A percentile compares a stretch with the other conserved stretches of the same genome.
phyloP scores from a whole-genome alignment of 2,329 filamentous ascomycete species.

The Coleophoma crateriformis region DNA sequence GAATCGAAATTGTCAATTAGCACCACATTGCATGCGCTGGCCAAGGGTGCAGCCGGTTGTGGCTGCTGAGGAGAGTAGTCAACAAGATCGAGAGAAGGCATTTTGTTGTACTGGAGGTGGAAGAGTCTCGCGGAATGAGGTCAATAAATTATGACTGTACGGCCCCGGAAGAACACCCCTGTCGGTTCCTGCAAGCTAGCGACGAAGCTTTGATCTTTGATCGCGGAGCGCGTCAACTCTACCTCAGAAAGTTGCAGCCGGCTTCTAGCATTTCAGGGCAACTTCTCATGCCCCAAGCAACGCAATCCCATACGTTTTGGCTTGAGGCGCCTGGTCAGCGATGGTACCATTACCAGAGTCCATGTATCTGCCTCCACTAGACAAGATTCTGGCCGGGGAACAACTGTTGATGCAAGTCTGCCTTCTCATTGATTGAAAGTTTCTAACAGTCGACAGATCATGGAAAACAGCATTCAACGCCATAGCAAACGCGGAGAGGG shows the following conservation, averaged over 20 bases:
- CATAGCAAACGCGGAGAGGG: conserved; percentile 51
- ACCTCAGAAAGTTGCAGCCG: conserved; percentile 5
- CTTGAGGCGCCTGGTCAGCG: conserved; percentile 44
- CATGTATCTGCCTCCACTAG: conserved; percentile 77
- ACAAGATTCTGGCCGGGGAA: conserved; percentile 78
- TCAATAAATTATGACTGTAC: background rate
- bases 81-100: conserved; percentile 44
- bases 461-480: conserved; percentile 56
- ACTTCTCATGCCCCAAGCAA: conserved; percentile 23
- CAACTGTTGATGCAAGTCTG: conserved; percentile 68
- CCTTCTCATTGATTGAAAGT: conserved; percentile 2
- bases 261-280: conserved; percentile 1
- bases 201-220: background rate
- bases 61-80: conserved; percentile 89
- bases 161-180: background rate
- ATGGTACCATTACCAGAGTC: conserved; percentile 69
- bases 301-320: conserved; percentile 14
- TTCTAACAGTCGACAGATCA: conserved; percentile 37
- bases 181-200: background rate
- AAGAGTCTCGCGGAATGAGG: background rate
- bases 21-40: conserved; percentile 83
- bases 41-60: conserved; percentile 63
- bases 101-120: conserved; percentile 17
- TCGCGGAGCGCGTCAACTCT: conserved; percentile 12
- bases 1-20: conserved; percentile 99